Evolutionary conservation across 768 basidiomycete species (phyloP).

Genomic region (Gymnopilus junonius): DNA sequence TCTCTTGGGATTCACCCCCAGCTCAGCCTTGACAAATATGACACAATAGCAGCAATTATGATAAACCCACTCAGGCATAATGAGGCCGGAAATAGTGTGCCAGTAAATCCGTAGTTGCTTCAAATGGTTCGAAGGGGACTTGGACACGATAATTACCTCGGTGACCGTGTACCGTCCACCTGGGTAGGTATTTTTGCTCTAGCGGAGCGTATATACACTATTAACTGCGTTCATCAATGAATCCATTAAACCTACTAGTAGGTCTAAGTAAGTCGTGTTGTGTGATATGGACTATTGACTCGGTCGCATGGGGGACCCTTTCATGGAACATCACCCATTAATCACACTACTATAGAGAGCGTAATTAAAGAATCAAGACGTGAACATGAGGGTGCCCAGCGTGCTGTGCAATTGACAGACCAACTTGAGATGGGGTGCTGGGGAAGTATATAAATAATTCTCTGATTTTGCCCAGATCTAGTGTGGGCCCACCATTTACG

Average conservation of each 20-base stretch:
- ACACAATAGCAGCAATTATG: background rate
- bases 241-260: background rate
- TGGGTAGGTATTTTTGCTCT: background rate
- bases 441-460: background rate
- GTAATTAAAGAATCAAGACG: background rate
- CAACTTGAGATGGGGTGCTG: background rate
- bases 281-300: background rate
- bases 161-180: background rate
- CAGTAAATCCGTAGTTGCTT: background rate
- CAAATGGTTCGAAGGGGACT: background rate
- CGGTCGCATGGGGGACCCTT: background rate
- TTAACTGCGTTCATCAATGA: constrained; percentile 15
- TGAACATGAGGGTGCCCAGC: constrained; percentile 4
- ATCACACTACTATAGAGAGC: background rate
- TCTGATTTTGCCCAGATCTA: constrained; percentile 1
- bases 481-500: background rate
- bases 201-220: constrained; percentile 2
- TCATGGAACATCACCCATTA: constrained; percentile 4
- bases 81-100: background rate
- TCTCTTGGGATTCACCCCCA: background rate
- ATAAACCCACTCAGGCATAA: background rate
- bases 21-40: background rate
- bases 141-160: background rate
- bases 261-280: background rate
- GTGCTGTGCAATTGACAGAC: constrained; percentile 1